phyloP scores from a whole-genome alignment of 208 protist genomes.

The Endotrypanum monterogeii region DNA sequence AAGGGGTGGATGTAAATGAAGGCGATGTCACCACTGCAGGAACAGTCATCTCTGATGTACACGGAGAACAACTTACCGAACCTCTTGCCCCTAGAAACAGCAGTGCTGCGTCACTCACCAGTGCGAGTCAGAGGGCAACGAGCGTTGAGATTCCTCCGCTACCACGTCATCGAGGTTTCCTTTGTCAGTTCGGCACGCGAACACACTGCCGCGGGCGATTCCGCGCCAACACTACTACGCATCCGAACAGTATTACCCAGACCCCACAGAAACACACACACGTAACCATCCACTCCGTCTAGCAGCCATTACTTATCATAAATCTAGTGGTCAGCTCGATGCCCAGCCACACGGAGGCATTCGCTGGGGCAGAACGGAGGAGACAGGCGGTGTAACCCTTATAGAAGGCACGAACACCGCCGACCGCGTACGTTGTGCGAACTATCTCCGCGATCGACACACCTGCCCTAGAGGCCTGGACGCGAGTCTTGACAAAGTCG shows the following conservation, averaged over 20 bases:
- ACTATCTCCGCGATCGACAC: slow-evolving; percentile 40
- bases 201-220: background rate
- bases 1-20: background rate
- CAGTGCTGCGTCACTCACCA: background rate
- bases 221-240: background rate
- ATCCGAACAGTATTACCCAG: too few relatives aligned
- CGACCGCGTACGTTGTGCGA: slow-evolving; percentile 32
- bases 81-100: background rate
- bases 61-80: background rate
- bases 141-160: background rate
- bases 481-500: slow-evolving; percentile 71
- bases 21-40: background rate
- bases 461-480: slow-evolving; percentile 48
- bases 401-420: slow-evolving; percentile 57
- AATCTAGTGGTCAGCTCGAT: slow-evolving; percentile 52
- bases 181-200: background rate
- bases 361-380: slow-evolving; percentile 62
- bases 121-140: background rate
- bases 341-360: slow-evolving; percentile 75
- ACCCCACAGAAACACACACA: background rate
- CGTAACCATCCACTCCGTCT: background rate
- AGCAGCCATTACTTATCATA: slow-evolving; percentile 51
- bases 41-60: background rate
- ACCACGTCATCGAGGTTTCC: background rate
- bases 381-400: slow-evolving; percentile 66